A percentile compares a stretch with the other conserved stretches of the same genome.
Evolutionary conservation across 192 early-diverging fungal species (phyloP).

Genomic region (Linnemannia exigua): DNA sequence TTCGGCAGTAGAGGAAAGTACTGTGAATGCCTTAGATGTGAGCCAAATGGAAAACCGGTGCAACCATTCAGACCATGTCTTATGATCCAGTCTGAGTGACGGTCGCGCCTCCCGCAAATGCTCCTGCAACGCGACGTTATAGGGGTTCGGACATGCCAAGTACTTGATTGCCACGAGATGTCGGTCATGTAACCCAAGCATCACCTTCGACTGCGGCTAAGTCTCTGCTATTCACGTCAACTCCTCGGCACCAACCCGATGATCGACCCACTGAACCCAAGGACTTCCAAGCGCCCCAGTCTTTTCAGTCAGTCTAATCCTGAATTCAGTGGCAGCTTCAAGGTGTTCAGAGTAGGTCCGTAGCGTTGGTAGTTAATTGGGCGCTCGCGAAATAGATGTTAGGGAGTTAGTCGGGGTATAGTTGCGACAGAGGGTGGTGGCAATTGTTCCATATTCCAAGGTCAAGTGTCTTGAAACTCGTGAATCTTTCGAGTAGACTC

Average conservation of each 20-base stretch:
- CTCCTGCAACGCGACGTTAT: too few relatives aligned
- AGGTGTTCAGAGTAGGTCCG: not conserved
- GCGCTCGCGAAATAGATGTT: not conserved
- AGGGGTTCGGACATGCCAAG: too few relatives aligned
- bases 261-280: not conserved
- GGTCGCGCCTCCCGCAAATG: too few relatives aligned
- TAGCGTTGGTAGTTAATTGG: not conserved
- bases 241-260: not conserved
- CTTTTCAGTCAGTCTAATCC: not conserved
- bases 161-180: too few relatives aligned
- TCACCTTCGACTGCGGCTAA: not conserved
- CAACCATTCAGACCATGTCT: too few relatives aligned
- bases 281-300: not conserved
- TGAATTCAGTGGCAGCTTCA: not conserved
- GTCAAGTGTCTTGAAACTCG: not conserved
- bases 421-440: not conserved
- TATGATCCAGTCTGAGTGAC: too few relatives aligned
- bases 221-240: not conserved
- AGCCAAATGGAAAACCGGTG: too few relatives aligned
- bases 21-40: too few relatives aligned
- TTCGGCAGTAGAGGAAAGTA: too few relatives aligned
- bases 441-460: not conserved
- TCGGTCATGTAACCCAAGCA: not conserved
- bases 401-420: not conserved
- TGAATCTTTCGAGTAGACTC: not conserved